phyloP scores from a whole-genome alignment of 257 asterid species.

The Nicotiana obtusifolia region DNA sequence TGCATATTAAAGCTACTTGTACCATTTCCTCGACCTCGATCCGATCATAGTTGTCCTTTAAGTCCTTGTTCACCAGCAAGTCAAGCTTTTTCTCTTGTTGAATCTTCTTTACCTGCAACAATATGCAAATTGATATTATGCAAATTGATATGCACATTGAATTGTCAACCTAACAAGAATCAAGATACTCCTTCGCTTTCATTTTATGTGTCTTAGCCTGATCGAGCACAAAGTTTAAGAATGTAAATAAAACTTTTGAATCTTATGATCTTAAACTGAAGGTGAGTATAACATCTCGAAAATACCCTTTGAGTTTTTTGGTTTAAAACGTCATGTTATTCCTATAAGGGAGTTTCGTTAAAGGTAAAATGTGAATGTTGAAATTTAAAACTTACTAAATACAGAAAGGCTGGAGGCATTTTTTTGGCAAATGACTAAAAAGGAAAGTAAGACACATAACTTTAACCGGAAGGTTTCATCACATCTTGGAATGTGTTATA shows the following conservation, averaged over 20 bases:
- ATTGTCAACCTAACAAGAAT: background rate
- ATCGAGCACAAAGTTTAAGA: background rate
- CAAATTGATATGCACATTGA: background rate
- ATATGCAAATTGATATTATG: background rate
- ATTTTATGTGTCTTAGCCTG: background rate
- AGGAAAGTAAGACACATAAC: background rate
- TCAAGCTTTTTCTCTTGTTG: slow-evolving; percentile 87
- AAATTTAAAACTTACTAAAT: background rate
- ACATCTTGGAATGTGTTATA: background rate
- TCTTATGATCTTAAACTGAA: background rate
- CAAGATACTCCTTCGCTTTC: background rate
- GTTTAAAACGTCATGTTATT: background rate
- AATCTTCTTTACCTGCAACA: slow-evolving; percentile 70
- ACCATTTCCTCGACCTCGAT: slow-evolving; percentile 87
- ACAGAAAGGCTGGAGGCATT: background rate
- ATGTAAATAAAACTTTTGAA: background rate
- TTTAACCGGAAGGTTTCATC: background rate
- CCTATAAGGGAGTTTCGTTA: background rate
- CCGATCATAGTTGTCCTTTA: slow-evolving; percentile 53
- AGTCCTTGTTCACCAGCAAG: slow-evolving; percentile 65
- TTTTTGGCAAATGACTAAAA: background rate
- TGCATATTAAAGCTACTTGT: slow-evolving; percentile 85
- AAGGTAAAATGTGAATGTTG: background rate
- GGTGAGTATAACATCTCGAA: background rate
- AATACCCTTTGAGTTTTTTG: background rate